phyloP scores from a whole-genome alignment of 2,329 filamentous ascomycete genomes.

The Trichoderma afroharzianum region DNA sequence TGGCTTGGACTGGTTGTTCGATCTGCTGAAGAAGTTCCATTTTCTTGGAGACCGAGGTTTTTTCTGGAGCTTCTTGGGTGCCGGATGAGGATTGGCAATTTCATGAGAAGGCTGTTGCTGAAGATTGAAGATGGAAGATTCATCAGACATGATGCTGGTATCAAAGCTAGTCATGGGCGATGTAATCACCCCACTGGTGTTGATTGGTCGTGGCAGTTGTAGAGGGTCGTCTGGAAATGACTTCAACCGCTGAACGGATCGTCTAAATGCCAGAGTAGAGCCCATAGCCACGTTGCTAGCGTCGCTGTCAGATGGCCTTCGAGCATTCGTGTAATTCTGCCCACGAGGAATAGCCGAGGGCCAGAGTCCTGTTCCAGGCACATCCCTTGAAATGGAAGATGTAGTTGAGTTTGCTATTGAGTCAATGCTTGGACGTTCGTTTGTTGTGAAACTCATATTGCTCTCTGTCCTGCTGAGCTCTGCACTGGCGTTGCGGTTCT shows the following conservation, averaged over 20 bases:
- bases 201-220: constrained; percentile 52
- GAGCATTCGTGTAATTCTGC: constrained; percentile 25
- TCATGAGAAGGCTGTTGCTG: constrained; percentile 36
- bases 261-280: constrained; percentile 51
- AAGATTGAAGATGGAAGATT: constrained; percentile 43
- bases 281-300: constrained; percentile 47
- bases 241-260: constrained; percentile 51
- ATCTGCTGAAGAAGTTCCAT: constrained; percentile 62
- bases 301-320: constrained; percentile 53
- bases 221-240: constrained; percentile 43
- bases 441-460: constrained; percentile 42
- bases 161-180: constrained; percentile 56
- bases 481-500: constrained; percentile 54
- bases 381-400: constrained; percentile 40
- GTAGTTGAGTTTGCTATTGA: constrained; percentile 39
- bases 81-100: constrained; percentile 26
- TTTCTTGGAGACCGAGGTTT: constrained; percentile 53
- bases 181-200: constrained; percentile 41
- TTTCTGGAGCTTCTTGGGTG: constrained; percentile 55
- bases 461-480: constrained; percentile 50
- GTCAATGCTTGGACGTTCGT: constrained; percentile 40
- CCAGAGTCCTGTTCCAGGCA: constrained; percentile 45
- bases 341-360: constrained; percentile 50
- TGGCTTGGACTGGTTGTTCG: constrained; percentile 41
- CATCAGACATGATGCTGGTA: constrained; percentile 55